Percentiles rank a stretch among this genome's conserved stretches.
Evolutionary conservation across 1,284 basidiomycete species (phyloP).

Genomic region (Malassezia sp.): DNA sequence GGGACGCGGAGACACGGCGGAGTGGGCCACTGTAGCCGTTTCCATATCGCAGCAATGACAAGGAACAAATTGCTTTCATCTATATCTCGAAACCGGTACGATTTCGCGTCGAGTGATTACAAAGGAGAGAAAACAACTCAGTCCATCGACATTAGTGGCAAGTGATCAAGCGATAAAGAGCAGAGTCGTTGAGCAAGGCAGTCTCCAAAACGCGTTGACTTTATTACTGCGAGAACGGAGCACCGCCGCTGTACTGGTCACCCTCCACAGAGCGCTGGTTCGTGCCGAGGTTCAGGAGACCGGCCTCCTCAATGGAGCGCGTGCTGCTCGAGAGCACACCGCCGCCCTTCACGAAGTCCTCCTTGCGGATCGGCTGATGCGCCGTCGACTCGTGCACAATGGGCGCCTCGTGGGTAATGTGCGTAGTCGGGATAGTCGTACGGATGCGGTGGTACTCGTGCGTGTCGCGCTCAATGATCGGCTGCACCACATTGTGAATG

Average conservation of each 20-base stretch:
- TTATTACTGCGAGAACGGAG: constrained; percentile 5
- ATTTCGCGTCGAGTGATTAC: too few species aligned
- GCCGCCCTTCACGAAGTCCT: constrained; percentile 36
- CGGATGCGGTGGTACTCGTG: constrained; percentile 46
- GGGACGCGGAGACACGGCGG: constrained; percentile 1
- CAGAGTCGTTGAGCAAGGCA: too few species aligned
- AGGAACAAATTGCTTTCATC: too few species aligned
- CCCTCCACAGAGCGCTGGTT: constrained; percentile 37
- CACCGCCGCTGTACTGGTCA: constrained; percentile 14
- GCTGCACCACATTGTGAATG: constrained; percentile 47
- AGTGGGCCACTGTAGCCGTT: constrained; percentile 2
- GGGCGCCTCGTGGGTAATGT: constrained; percentile 42
- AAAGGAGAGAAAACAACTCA: too few species aligned
- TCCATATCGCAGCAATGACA: too few species aligned
- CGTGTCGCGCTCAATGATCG: constrained; percentile 42
- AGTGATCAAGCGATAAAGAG: too few species aligned
- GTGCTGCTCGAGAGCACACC: constrained; percentile 29
- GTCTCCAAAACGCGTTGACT: not conserved
- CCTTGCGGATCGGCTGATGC: constrained; percentile 38
- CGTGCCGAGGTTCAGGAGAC: constrained; percentile 34
- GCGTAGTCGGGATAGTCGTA: constrained; percentile 37
- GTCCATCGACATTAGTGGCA: too few species aligned
- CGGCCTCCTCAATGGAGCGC: constrained; percentile 24
- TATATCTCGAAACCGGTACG: too few species aligned
- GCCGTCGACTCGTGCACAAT: constrained; percentile 41